Percentiles rank a stretch among this genome's conserved stretches.
Conservation (phyloP, 1,284 basidiomycete species). For the Ceratobasidium sp. region DNA sequence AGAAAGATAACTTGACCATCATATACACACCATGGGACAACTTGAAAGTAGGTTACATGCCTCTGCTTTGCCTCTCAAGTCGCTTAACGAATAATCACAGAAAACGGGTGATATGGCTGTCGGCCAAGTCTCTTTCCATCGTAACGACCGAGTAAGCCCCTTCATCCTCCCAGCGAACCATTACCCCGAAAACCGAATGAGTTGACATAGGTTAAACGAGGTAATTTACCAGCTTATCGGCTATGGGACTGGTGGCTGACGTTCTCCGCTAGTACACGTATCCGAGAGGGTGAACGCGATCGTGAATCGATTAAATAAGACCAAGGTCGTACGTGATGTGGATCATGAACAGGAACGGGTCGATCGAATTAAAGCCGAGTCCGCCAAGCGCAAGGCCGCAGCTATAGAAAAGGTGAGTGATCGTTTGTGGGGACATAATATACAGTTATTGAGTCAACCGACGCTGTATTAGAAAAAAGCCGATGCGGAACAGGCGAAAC, state of each 20-base stretch:
- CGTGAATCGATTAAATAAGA: slow-evolving; percentile 95
- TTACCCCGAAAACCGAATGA: not conserved
- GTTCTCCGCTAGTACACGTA: slow-evolving; percentile 69
- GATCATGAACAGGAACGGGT: slow-evolving; percentile 90
- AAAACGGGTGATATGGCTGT: slow-evolving; percentile 98
- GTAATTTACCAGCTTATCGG: slow-evolving; percentile 55
- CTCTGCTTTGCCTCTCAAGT: not conserved
- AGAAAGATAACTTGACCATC: slow-evolving; percentile 91
- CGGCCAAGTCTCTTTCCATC: slow-evolving; percentile 94
- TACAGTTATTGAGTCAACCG: not conserved
- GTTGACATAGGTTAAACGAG: slow-evolving; percentile 71
- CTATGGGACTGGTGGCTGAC: too few species aligned
- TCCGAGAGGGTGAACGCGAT: slow-evolving; percentile 85
- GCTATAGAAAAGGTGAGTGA: slow-evolving; percentile 66
- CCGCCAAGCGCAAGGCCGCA: slow-evolving; percentile 66
- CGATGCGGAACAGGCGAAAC: slow-evolving; percentile 68
- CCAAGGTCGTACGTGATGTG: slow-evolving; percentile 82
- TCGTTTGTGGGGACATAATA: not conserved
- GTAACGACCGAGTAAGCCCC: slow-evolving; percentile 74
- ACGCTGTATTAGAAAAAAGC: slow-evolving; percentile 65
- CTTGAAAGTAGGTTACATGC: slow-evolving; percentile 69
- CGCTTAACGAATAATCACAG: too few species aligned
- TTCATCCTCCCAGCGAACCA: not conserved
- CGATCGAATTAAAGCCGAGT: slow-evolving; percentile 82
- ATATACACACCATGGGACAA: slow-evolving; percentile 94